Evolutionary conservation across 192 early-diverging fungal genomes (phyloP), one percentile per base, ranked within the genome.

Genomic region (Radiomyces spectabilis): DNA sequence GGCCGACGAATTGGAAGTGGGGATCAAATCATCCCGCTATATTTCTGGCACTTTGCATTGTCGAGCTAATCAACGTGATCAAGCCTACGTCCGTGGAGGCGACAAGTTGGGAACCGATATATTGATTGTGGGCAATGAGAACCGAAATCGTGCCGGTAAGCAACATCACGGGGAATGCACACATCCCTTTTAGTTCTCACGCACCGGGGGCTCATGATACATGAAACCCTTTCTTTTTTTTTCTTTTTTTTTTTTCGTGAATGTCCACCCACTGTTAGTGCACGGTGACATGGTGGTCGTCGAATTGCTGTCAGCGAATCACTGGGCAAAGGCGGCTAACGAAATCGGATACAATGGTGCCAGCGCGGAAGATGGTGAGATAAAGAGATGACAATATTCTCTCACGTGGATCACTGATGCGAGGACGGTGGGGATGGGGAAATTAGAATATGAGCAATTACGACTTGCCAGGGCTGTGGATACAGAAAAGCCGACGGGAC

Each of bases 231-330:
- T 18, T 13, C 26, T 10, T 33, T 47, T 16, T 10, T 27, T 13
- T 57, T 32, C 19, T 16, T 45, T 7, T 33, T 7, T 35, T 10
- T n/a, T n/a, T n/a, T n/a, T n/a, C n/a, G n/a, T n/a, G n/a, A n/a
- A n/a, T n/a, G n/a, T n/a, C n/a, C n/a, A n/a, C n/a, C n/a, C n/a
- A n/a, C n/a, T n/a, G 19, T 25, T 31, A 66, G 74, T 82, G 33
- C 65, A 82, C 18, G 86, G 86, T 13, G 86, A 89, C 46, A 33
- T 73, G 0, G 85, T 86, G 0, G 81, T 83, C 12, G 81, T 89
- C 6, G 74, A 79, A 42, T 44, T 86, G 2, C 50, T 87, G 24
- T 67, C 61, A 19, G 57, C 73, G 27, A 59, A 38, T 15, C 64
- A 68, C n/a, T 72, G 69, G 70, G 57, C 66, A 1, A 65, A 63